Evolutionary conservation across 495 filamentous ascomycete genomes (phyloP), one percentile per base, ranked within the genome.

Genomic region (Neurospora sp.): DNA sequence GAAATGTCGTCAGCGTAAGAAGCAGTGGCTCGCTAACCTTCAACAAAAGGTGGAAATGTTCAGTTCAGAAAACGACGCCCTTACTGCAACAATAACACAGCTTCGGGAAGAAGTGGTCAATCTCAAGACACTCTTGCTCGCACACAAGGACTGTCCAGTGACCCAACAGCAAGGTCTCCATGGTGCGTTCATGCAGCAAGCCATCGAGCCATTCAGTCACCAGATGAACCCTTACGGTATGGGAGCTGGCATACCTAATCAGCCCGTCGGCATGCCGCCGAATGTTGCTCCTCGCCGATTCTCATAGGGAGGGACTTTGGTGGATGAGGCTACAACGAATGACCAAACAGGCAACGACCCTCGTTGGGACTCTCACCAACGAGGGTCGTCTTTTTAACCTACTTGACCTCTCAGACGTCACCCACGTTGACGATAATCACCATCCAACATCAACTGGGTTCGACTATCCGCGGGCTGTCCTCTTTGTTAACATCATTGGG

Each of bases 1-100:
- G 69, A 99, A 99, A 81, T 99, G 96, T 84, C 91, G 96, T 71
- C 96, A 99, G 81, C 90, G 96, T 7, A 99, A 99, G 86, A 99
- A 99, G 85, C 96, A 98, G 80, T 99, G 96, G 96, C 89, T 99
- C 61, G 92, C 93, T 18, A 99, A 97, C 79, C 87, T 99, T 3
- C 96, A 99, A 81, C 88, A 88, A 31, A 99, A 99, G 81, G 96
- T 98, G 39, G 96, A 99, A 78, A 83, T 97, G 59, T 98, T 92
- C 78, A 93, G 89, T 45, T 89, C 86, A 4, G 96, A 99, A 83
- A 98, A 98, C 76, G 96, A 99, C 76, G 89, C 88, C 6, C 87
- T 99, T 69, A 92, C 91, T 22, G 86, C 89, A 7, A 93, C 94
- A 68, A 94, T 98, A 71, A 88, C 91, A 37, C 87, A 90, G 73